Base-by-base conservation (phyloP, 2,329 filamentous ascomycete species). In the Berkeleyomyces rouxiae region DNA sequence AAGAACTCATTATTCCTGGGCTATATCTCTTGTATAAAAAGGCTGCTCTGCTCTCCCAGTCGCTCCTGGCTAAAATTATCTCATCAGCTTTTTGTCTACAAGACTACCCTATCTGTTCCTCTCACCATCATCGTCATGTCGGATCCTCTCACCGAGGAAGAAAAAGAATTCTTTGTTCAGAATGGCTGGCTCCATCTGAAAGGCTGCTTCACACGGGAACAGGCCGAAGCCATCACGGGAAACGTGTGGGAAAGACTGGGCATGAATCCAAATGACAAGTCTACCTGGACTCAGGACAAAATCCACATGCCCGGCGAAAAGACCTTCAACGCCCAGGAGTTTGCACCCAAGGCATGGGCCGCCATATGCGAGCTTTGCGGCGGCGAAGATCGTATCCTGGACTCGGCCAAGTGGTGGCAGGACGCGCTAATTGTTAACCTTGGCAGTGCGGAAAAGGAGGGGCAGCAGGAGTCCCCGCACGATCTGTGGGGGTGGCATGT, bases 361-460 rank as follows among this genome's bases (percentile, higher is more conserved):
- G 83, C 82, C 16, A 86, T 87, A 65, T 82, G 80, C 70, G 79
- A 85, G 70, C 77, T 88, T 7, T 79, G 84, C 63, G 84, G 84
- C 61, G 84, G 84, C 63, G 80, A 83, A 66, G 79, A 80, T 42
- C 76, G 77, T 6, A 72, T 85, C 42, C 70, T 72, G 1, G 72
- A 74, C 3, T 69, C 72, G 31, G 79, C 76, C 37, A 76, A 76
- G n/a, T 69, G 72, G n/a, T 87, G 85, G 84, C 77, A 77, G 66
- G 85, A 88, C 72, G 78, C 78, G 3, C 78, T 87, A 63, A 88
- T 88, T 67, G 83, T 88, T 47, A 88, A 87, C 71, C 76, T 88
- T 6, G 85, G 85, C 10, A 81, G 77, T 1, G 69, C 76, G 0
- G 77, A 79, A 59, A 74, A 74, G 58, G 78, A 81, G 65, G 77